Percentiles rank a stretch among this genome's conserved stretches.
These are phyloP conservation scores for Citrus mangshanensis DNA, from an alignment of 345 rosid genomes.

Conservation along the genomic window DNA sequence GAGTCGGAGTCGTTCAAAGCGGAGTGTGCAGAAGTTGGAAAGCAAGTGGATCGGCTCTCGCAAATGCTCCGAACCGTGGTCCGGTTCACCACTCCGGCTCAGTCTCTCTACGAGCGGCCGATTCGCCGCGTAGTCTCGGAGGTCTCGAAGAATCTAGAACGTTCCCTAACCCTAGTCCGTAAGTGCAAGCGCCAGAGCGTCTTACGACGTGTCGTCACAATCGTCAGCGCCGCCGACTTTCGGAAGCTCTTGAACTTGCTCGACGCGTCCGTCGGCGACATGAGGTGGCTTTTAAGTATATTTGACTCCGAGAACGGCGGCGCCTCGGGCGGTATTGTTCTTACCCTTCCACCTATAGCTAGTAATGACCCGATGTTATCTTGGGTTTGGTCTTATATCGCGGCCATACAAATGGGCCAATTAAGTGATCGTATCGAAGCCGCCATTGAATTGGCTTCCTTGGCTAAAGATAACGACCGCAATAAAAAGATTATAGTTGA, in stretches of 20 bases:
- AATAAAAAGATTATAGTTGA: conserved; percentile 86
- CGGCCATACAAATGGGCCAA: conserved; percentile 54
- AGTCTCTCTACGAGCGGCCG: conserved; percentile 75
- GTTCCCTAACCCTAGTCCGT: conserved; percentile 54
- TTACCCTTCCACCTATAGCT: conserved; percentile 81
- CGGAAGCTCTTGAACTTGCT: conserved; percentile 54
- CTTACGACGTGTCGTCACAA: conserved; percentile 56
- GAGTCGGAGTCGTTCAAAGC: conserved; percentile 56
- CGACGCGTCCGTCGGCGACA: conserved; percentile 82
- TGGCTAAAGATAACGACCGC: conserved; percentile 72
- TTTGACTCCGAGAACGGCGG: conserved; percentile 46
- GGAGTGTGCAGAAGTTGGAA: conserved; percentile 56
- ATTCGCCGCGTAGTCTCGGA: conserved; percentile 65
- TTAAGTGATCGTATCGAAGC: conserved; percentile 67
- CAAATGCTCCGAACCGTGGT: conserved; percentile 61
- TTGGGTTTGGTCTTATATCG: conserved; percentile 84
- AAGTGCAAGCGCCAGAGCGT: conserved; percentile 72
- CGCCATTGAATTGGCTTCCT: conserved; percentile 60
- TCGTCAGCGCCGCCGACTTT: conserved; percentile 70
- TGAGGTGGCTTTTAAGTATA: conserved; percentile 68
- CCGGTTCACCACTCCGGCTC: conserved; percentile 41
- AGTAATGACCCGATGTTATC: conserved; percentile 87
- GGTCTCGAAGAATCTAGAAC: conserved; percentile 52
- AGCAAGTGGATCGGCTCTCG: conserved; percentile 55
- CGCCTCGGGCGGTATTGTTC: conserved; percentile 48